Evolutionary conservation across 257 asterid species (phyloP).

Genomic region (Verbena officinalis): DNA sequence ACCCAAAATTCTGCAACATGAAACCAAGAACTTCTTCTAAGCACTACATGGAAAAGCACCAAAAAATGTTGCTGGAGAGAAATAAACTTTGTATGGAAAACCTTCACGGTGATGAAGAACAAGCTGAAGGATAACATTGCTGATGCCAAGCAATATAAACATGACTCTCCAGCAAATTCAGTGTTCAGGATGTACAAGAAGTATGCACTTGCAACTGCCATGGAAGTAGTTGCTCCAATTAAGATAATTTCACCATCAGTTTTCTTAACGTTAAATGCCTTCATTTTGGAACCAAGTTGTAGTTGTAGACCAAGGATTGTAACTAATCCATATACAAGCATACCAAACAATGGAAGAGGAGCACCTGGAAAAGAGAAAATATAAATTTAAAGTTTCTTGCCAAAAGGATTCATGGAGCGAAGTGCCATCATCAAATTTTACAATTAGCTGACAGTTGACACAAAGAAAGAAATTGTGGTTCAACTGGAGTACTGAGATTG

Average conservation of each 20-base stretch:
- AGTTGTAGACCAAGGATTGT: conserved; percentile 51
- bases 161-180: conserved; percentile 61
- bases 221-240: conserved; percentile 58
- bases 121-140: conserved; percentile 62
- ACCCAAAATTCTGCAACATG: conserved; percentile 58
- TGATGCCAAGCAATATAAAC: conserved; percentile 66
- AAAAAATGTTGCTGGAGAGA: conserved; percentile 6
- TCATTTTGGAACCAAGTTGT: conserved; percentile 41
- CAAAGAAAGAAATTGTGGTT: background rate
- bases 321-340: conserved; percentile 73
- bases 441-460: background rate
- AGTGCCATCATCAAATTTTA: conserved; percentile 19
- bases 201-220: conserved; percentile 75
- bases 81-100: conserved; percentile 21
- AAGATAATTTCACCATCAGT: conserved; percentile 44
- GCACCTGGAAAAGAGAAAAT: conserved; percentile 48
- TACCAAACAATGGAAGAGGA: conserved; percentile 74
- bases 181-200: conserved; percentile 62
- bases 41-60: conserved; percentile 17
- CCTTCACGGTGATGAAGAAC: conserved; percentile 67
- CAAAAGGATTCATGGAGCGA: conserved; percentile 23
- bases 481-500: background rate
- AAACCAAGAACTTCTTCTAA: conserved; percentile 21
- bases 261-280: conserved; percentile 44
- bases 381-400: conserved; percentile 22